Evolutionary conservation across 768 basidiomycete genomes (phyloP).

Genomic region (Rubroboletus satanas): DNA sequence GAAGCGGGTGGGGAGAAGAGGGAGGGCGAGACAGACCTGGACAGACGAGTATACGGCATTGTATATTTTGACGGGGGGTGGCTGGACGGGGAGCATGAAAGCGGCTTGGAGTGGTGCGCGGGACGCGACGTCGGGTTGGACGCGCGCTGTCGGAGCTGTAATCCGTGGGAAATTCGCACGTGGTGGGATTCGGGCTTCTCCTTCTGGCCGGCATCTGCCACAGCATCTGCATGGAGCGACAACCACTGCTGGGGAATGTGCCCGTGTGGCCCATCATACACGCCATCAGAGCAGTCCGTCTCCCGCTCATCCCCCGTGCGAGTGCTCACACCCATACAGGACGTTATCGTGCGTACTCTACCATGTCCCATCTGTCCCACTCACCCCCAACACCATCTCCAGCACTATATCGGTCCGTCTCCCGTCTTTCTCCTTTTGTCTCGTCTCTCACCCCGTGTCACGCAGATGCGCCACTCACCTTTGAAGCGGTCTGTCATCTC

Average conservation of each 20-base stretch:
- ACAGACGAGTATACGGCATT: slow-evolving; percentile 92
- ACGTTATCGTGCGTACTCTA: slow-evolving; percentile 47
- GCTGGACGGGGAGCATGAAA: slow-evolving; percentile 36
- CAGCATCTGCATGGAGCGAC: slow-evolving; percentile 32
- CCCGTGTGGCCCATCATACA: slow-evolving; percentile 83
- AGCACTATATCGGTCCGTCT: slow-evolving; percentile 69
- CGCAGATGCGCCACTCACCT: slow-evolving; percentile 77
- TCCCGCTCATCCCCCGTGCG: background rate
- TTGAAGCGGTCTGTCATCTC: slow-evolving; percentile 61
- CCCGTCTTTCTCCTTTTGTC: background rate
- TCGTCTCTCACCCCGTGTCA: background rate
- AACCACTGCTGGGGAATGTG: slow-evolving; percentile 46
- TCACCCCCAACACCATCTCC: background rate
- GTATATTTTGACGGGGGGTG: slow-evolving; percentile 75
- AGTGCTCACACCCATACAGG: slow-evolving; percentile 39
- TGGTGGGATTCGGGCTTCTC: background rate
- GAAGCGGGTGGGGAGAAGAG: background rate
- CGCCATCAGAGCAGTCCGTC: slow-evolving; percentile 57
- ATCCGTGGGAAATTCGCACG: slow-evolving; percentile 19
- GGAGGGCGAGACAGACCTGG: slow-evolving; percentile 45
- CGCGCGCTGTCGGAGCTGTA: slow-evolving; percentile 34
- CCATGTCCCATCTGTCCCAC: no score
- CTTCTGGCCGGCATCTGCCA: no score
- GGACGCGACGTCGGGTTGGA: slow-evolving; percentile 30
- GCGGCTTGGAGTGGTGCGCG: slow-evolving; percentile 17